Base-by-base conservation (phyloP, 169 alveolate species). In the Eimeria sp. region DNA sequence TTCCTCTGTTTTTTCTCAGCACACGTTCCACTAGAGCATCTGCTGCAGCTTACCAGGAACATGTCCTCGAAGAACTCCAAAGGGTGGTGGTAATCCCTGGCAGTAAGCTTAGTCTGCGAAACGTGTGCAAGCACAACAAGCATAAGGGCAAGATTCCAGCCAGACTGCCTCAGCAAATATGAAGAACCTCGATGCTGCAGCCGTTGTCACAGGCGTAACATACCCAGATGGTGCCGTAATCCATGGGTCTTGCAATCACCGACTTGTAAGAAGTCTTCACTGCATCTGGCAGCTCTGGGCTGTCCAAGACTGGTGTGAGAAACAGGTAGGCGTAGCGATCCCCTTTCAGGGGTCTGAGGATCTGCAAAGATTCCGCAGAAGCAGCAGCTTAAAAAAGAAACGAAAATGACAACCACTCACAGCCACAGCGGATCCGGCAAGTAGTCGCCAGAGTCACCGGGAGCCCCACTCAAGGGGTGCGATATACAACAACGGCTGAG, bases 161-260 rank as follows among this genome's bases (percentile, higher is more conserved):
- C 13, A n/a, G 25, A 5, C 67, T 49, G 65, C 47, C 20, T 9
- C 25, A 47, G 20, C 67, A 25, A 25, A 22, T 20, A 20, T 16
- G 0, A 34, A 34, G 40, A 34, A 34, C 40, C 0, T 34, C 0
- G 54, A 13, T 3, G 58, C 61, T 58, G 87, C 84, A 6, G 83
- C 40, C 27, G 45, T 61, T 45, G 87, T 75, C 18, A 58, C 34
- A 58, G n/a, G 40, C n/a, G 65, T 34, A 10, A n/a, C 89, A 5
- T 54, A 93, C 96, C 96, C 96, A 93, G 45, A 93, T 93, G 30
- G 93, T 93, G 89, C 94, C 89, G 94, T 93, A 93, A 80, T 93
- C 96, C 96, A 93, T 93, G 5, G 96, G 96, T 9, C 94, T 88
- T 9, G 88, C 82, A 51, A 93, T 93, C 70, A 93, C 89, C 43